A percentile compares a stretch with the other conserved stretches of the same genome.
Evolutionary conservation across 495 filamentous ascomycete species (phyloP).

Genomic region (Bathelium albidoporum): DNA sequence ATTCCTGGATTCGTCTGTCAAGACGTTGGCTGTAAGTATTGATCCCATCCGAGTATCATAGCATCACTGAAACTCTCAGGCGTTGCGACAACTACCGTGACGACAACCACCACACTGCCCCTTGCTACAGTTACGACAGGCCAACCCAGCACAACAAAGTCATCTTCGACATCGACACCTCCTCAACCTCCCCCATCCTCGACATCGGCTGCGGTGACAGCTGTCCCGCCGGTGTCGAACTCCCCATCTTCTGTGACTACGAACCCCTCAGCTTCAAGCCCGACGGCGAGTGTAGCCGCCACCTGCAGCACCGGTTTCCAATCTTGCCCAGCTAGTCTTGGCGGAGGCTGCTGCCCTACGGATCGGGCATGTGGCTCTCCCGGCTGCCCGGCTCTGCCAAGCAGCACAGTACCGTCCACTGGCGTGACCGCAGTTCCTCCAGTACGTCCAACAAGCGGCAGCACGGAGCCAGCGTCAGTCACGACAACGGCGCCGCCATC

Average conservation of each 20-base stretch:
- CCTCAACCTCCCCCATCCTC: not conserved
- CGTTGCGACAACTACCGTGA: conserved; percentile 12
- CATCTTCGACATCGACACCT: not conserved
- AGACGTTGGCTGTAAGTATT: conserved; percentile 64
- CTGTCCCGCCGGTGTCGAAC: conserved; percentile 21
- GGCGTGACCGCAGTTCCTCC: conserved; percentile 4
- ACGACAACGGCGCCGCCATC: conserved; percentile 7
- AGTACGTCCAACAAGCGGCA: conserved; percentile 25
- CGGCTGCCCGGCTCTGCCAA: conserved; percentile 43
- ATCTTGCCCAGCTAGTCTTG: conserved; percentile 31
- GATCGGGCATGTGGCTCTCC: conserved; percentile 29
- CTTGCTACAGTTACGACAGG: conserved; percentile 10
- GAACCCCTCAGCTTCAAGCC: conserved; percentile 23
- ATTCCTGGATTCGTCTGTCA: conserved; percentile 69
- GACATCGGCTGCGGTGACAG: conserved; percentile 6
- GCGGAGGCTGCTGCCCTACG: conserved; percentile 33
- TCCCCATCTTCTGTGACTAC: conserved; percentile 23
- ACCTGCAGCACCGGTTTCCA: conserved; percentile 51
- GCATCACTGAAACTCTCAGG: not conserved
- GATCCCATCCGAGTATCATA: not conserved
- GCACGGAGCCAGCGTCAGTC: conserved; percentile 27
- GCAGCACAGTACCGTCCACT: conserved; percentile 28
- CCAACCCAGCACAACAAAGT: not conserved
- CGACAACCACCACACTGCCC: conserved; percentile 16
- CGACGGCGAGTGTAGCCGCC: conserved; percentile 11